Evolutionary conservation across 148 eudicot species (phyloP).

Genomic region (Nepenthes mirabilis): DNA sequence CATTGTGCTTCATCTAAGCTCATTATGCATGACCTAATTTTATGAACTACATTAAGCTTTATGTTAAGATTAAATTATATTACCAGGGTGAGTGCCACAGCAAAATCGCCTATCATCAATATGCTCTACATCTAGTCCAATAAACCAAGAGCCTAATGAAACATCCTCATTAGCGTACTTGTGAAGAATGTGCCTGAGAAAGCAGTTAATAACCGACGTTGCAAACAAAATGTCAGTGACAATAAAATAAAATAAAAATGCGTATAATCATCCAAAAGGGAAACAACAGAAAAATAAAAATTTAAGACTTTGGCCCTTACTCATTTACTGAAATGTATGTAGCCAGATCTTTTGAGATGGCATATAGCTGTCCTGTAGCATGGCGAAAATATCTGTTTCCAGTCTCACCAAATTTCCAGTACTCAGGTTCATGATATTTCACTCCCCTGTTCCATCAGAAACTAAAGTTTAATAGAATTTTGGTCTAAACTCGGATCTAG

Average conservation of each 20-base stretch:
- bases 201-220: not conserved
- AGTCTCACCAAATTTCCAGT: slow-evolving; percentile 1
- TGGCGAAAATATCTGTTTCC: slow-evolving; percentile 5
- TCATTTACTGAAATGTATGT: not conserved
- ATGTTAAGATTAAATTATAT: not conserved
- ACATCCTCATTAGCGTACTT: slow-evolving; percentile 2
- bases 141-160: slow-evolving; percentile 2
- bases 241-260: too few relatives aligned
- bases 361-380: slow-evolving; percentile 2
- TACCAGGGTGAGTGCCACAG: slow-evolving; percentile 3
- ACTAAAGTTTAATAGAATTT: not conserved
- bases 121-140: slow-evolving; percentile 2
- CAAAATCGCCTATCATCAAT: slow-evolving; percentile 4
- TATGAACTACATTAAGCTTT: too few relatives aligned
- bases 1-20: too few relatives aligned
- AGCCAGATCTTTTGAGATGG: slow-evolving; percentile 3
- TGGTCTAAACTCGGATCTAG: not conserved
- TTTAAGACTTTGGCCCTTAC: not conserved
- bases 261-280: too few relatives aligned
- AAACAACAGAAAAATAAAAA: too few relatives aligned
- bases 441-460: slow-evolving; percentile 1
- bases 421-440: slow-evolving; percentile 3
- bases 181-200: slow-evolving; percentile 1
- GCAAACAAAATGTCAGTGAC: not conserved
- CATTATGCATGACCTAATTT: too few relatives aligned